These are phyloP conservation scores for Alnus glutinosa DNA, from an alignment of 306 rosid species.

Conservation along the genomic window DNA sequence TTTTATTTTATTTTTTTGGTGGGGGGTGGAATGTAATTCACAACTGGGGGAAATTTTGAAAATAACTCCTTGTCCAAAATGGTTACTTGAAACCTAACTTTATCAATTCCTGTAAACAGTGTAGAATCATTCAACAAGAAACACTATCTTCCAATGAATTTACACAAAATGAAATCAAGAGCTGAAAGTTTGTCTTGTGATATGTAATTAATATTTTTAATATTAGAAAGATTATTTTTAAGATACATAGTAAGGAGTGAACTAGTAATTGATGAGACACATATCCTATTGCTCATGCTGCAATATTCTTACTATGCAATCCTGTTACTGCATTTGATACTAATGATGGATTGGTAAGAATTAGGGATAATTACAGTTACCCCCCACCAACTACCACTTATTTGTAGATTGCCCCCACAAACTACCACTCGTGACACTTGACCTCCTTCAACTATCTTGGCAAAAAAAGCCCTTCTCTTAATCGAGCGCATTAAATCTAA, in stretches of 20 bases:
- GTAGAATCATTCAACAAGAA: not conserved
- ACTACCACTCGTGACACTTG: no score
- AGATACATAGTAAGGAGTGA: not conserved
- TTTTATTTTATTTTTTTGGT: no score
- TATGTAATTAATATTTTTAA: not conserved
- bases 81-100: slow-evolving; percentile 3
- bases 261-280: not conserved
- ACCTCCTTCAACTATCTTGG: no score
- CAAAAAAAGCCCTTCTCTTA: no score
- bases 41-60: not conserved
- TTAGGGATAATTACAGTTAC: no score
- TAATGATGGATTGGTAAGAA: not conserved
- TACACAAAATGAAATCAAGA: not conserved
- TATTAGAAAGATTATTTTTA: not conserved
- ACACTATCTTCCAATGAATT: not conserved
- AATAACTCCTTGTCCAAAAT: slow-evolving; percentile 4
- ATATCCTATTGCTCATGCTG: not conserved
- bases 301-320: not conserved
- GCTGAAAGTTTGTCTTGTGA: not conserved
- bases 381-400: no score
- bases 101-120: not conserved
- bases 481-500: no score
- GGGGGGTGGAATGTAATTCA: not conserved
- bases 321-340: not conserved
- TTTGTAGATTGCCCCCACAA: no score